Base-by-base conservation (phyloP, 805 yeast genomes). In the Suhomyces tanzawaensis region DNA sequence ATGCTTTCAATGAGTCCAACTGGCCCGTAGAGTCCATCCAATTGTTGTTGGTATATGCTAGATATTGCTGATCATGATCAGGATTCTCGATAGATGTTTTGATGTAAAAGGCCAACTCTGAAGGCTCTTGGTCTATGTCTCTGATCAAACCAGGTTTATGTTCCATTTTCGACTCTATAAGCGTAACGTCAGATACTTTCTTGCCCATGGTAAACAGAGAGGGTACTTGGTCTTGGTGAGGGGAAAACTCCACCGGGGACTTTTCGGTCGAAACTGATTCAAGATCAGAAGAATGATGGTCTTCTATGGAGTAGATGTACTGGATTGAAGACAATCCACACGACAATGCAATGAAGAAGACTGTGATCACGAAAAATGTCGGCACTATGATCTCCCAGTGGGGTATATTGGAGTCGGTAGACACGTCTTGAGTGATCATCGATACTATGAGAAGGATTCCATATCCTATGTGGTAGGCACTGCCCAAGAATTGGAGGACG, bases 1-100 rank as follows among this genome's bases (percentile, higher is more conserved):
- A 30, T 4, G 19, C 32, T 21, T 22, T 37, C 18, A 45, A 27
- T 13, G 44, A 16, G 15, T 38, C 27, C 11, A 49, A 27, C 15
- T 44, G 37, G 4, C 42, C 35, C 2, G 45, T 40, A 7, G 52
- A 42, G 30, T 45, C 53, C 58, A 53, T 53, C 58, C 58, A 53
- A 36, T 53, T 53, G 4, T 29, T 34, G 7, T 35, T 28, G 12
- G 35, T 40, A 31, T 44, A 48, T 14, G 33, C 29, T 7, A 44
- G 24, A 30, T 40, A 42, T 5, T 47, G 19, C 30, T 34, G 21
- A n/a, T 27, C 34, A 12, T 36, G 17, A 11, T 29, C 27, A 11
- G 24, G 35, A n/a, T 28, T 28, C 16, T 47, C 46, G 22, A 34
- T 16, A 24, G 34, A 34, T 9, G 25, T 21, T 11, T 34, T 39